These are phyloP conservation scores for Leptographium radiaticola DNA, from an alignment of 2,329 filamentous ascomycete species.

Conservation along the genomic window DNA sequence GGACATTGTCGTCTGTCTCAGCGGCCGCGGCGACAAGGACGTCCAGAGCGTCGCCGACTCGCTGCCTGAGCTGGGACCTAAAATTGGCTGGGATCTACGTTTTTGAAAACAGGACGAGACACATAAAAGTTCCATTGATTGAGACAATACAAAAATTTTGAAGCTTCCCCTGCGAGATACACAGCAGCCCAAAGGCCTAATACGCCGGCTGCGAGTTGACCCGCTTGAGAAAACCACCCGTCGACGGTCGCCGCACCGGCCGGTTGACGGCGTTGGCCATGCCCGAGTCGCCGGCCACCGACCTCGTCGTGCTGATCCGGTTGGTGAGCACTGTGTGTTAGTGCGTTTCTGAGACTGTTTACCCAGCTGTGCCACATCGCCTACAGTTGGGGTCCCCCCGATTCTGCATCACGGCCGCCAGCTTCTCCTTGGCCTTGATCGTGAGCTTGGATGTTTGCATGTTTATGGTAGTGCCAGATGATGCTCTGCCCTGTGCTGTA, in stretches of 20 bases:
- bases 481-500: no score
- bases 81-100: constrained; percentile 64
- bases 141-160: neutral
- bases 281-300: neutral
- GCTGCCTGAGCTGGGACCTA: constrained; percentile 72
- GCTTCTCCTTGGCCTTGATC: constrained; percentile 3
- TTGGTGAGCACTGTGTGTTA: neutral
- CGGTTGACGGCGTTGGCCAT: constrained; percentile 1
- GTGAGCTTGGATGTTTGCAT: neutral
- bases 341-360: neutral
- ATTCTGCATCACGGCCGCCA: constrained; percentile 4
- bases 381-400: neutral
- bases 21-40: constrained; percentile 92
- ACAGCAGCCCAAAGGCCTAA: neutral
- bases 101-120: constrained; percentile 21
- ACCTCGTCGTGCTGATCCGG: constrained; percentile 3
- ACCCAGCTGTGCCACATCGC: neutral
- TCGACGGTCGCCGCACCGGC: constrained; percentile 2
- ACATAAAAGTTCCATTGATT: neutral
- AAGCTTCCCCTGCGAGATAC: no score
- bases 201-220: constrained; percentile 7
- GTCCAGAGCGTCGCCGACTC: constrained; percentile 97
- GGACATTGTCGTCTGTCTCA: constrained; percentile 88
- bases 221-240: constrained; percentile 3
- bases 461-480: neutral